Evolutionary conservation across 495 filamentous ascomycete genomes (phyloP), one percentile per base, ranked within the genome.

Genomic region (Aspergillus hancockii): DNA sequence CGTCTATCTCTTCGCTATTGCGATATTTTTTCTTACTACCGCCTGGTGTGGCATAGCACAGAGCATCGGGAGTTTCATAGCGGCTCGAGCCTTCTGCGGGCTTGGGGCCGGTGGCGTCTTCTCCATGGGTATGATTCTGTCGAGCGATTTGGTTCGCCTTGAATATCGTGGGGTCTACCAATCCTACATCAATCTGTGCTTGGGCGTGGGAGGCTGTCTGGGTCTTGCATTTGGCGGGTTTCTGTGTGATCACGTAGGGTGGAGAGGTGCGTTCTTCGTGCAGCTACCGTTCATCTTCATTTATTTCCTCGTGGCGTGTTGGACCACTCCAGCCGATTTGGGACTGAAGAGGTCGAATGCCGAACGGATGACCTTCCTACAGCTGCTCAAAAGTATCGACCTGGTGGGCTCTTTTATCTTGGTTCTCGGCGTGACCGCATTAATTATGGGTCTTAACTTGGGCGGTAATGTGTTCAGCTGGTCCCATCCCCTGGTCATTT

Each of bases 381-480:
- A 87, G 60, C 78, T 84, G 6, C 79, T 92, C 68, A 81, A 76
- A 60, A 81, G 78, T 32, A 89, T 92, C 63, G 90, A 94, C 67
- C 74, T 87, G 57, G 73, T 72, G 30, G 90, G 90, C 0, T 88
- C 89, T 0, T 59, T 84, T 31, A 73, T 90, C 18, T 71, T 93
- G 64, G 85, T 86, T n/a, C 66, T 77, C 0, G 80, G 80, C 2
- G 83, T 89, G 8, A 88, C 87, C 1, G 79, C 82, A 49, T 68
- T 92, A 51, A 89, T 94, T 57, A 77, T 93, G 38, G 89, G 88
- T 0, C 71, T 93, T 65, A 92, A 86, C 50, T 79, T 91, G 7
- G 90, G 90, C 41, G 90, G 90, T n/a, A 92, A 92, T 67, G 75
- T 92, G 12, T 75, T 86, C 38, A 79, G 83, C 34, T 93, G 90